Base-by-base conservation (phyloP, 192 early-diverging fungal species). In the Coemansia umbellata region DNA sequence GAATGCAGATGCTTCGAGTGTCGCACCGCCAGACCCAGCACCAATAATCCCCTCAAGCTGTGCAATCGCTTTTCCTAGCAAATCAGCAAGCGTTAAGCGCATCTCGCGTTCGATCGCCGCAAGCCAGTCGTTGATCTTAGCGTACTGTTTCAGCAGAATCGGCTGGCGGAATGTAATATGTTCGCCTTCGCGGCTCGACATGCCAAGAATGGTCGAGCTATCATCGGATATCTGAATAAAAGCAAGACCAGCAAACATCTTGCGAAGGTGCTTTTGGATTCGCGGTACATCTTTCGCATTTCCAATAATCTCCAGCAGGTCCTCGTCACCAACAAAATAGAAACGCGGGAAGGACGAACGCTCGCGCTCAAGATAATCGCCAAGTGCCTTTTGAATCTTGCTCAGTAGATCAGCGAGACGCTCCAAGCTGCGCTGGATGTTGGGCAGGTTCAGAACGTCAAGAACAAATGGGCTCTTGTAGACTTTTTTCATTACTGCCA, bases 291-390 rank as follows among this genome's bases (percentile, higher is more conserved):
- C 95, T 67, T 97, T 94, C 61, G 88, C 84, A 68, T 98, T 99
- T 61, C 97, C 96, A 54, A 99, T 93, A 52, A 99, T 96, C 79
- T 99, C 95, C n/a, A 99, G 85, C 76, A 99, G 61, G 78, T 99
- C 97, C 74, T 99, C 97, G 63, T 99, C 97, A 69, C 95, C 97
- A 27, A 99, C 93, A 87, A 99, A 99, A 82, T 99, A 99, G 82
- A 99, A 99, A 9, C 97, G 90, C 27, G 97, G 94, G 81, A 99
- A 99, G 2, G 91, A 83, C 11, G 92, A 84, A 45, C 97, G 87
- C 71, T 99, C 93, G 44, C 92, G 83, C 66, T 99, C 97, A 52
- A 99, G 62, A 56, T 99, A 99, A 56, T 99, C 95, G 70, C 97
- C 97, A 19, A 99, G 82, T 14, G 97, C 94, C 66, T 95, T 94